phyloP scores from a whole-genome alignment of 495 filamentous ascomycete species.

The Aspergillus saccharolyticus region DNA sequence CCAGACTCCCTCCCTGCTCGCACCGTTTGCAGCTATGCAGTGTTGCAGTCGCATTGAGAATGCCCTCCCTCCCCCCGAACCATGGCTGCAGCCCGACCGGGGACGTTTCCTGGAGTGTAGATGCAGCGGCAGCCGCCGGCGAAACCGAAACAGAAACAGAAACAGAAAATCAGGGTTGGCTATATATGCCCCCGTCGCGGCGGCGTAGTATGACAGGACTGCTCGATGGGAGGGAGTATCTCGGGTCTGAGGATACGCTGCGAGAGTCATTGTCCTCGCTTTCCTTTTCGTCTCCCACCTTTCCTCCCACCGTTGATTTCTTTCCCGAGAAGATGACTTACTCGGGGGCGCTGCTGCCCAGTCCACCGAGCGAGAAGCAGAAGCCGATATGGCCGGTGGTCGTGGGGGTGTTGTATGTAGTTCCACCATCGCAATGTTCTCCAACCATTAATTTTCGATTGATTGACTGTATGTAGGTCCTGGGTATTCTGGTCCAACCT shows the following conservation, averaged over 20 bases:
- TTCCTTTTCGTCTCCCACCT: not conserved
- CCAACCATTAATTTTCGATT: too few species aligned
- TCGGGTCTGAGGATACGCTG: too few species aligned
- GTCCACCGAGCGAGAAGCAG: not conserved
- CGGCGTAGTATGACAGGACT: not conserved
- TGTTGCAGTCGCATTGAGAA: not conserved
- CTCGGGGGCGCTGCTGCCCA: too few species aligned
- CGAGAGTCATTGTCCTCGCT: not conserved
- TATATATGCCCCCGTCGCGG: not conserved
- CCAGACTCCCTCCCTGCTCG: too few species aligned
- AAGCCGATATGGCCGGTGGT: not conserved
- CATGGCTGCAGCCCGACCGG: not conserved
- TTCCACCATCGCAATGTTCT: too few species aligned
- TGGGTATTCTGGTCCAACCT: slow-evolving; percentile 22
- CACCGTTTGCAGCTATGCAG: not conserved
- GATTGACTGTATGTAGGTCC: too few species aligned
- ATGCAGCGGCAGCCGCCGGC: not conserved
- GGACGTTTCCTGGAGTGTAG: not conserved
- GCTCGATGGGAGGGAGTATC: too few species aligned
- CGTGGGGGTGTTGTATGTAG: not conserved
- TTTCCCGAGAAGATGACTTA: not conserved
- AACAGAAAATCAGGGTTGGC: not conserved
- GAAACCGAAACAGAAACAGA: not conserved
- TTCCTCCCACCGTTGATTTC: not conserved
- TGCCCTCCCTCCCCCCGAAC: not conserved